Base-by-base conservation (phyloP, 148 eudicot species). In the Vaccinium corymbosum region DNA sequence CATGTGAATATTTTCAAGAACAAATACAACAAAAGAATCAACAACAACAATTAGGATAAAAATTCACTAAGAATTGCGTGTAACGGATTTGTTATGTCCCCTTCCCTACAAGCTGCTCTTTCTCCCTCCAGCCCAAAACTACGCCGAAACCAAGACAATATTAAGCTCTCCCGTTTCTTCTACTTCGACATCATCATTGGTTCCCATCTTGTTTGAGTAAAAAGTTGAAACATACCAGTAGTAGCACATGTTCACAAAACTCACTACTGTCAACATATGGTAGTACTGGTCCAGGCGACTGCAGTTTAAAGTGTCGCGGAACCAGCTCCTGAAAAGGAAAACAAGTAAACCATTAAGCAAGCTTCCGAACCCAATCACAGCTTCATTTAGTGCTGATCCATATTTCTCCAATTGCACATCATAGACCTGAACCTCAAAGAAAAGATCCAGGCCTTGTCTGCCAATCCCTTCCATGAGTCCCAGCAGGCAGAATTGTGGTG, bases 401-500 rank as follows among this genome's bases (percentile, higher is more conserved):
- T 75, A 75, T 2, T 25, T 22, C 29, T 19, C 2, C 78, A 46
- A 20, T 20, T 10, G 8, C 29, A 22, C n/a, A 0, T n/a, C 15
- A 1, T 27, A 3, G 15, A 75, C 52, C 15, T 75, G 78, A 42
- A 3, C 53, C 49, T 11, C n/a, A 25, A 75, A 48, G 13, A 75
- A 75, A 0, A 2, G 27, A 8, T 75, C n/a, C n/a, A 75, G 5
- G 14, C 53, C 29, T 48, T 10, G 2, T 6, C 0, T 14, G 52
- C 55, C 79, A 49, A 49, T 25, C 29, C 56, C 56, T n/a, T 76
- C 56, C 79, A n/a, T 49, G 20, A 76, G 55, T n/a, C 32, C 79
- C 25, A 76, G 27, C 0, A 48, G 14, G 55, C 56, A 76, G 52
- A 46, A 76, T 29, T 76, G 79, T 0, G 79, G 79, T n/a, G 6